Evolutionary conservation across 2,329 filamentous ascomycete genomes (phyloP), one percentile per base, ranked within the genome.

Genomic region (Teratosphaeria zuluensis): DNA sequence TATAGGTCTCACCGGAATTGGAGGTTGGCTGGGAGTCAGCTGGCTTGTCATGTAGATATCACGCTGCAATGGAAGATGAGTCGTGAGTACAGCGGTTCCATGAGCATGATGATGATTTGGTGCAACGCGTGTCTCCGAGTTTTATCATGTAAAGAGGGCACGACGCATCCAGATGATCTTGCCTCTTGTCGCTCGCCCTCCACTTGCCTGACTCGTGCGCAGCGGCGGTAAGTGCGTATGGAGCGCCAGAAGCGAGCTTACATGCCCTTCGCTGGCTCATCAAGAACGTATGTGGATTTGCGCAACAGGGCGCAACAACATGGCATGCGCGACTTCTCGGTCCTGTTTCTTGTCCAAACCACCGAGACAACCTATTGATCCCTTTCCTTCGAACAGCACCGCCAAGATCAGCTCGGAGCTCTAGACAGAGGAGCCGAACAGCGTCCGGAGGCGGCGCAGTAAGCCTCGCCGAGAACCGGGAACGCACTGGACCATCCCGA

Each of bases 11-110:
- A 69, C 65, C 19, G 52, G 63, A 2, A 61, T 75, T 11, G 63
- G 55, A 4, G 72, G 66, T 2, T 75, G 73, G 73, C 55, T 74
- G 33, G 70, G 70, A 1, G 59, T 72, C 9, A 74, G 72, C 57
- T 75, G 71, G 72, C 59, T 74, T 51, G 65, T 73, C 16, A 64
- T 71, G 60, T 74, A 56, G 28, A 57, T 53, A 56, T 31, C 1
- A 33, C 16, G 19, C 16, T 48, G n/a, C 9, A 21, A 48, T 21
- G 42, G 42, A 4, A 48, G 6, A 21, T 48, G 42, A 8, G 8
- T 48, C n/a, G 16, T 6, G 9, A 19, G 4, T 21, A 21, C 4
- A 11, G n/a, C 16, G 21, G 16, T n/a, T 6, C 9, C 1, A 4
- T 4, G 9, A n/a, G 42, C 42, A n/a, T 19, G 8, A 12, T 8